Percentiles rank a stretch among this genome's conserved stretches.
These are phyloP conservation scores for Delitschia confertaspora DNA, from an alignment of 495 filamentous ascomycete genomes.

Conservation along the genomic window DNA sequence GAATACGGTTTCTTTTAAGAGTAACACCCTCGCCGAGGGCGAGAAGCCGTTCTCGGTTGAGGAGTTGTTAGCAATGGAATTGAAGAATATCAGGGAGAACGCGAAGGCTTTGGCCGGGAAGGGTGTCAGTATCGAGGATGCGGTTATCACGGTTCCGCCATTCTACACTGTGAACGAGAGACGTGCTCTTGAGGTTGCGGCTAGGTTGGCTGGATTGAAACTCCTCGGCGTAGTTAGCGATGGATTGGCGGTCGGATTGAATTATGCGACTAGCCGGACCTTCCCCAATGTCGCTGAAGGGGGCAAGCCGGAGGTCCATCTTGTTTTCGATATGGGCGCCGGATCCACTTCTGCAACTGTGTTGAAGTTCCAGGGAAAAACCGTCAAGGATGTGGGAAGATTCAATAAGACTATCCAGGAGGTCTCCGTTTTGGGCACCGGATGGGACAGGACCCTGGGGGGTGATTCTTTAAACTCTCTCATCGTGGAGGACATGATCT, in stretches of 20 bases:
- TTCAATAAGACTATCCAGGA: slow-evolving; percentile 97
- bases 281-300: slow-evolving; percentile 80
- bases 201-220: slow-evolving; percentile 77
- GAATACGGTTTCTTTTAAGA: slow-evolving; percentile 67
- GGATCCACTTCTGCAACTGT: slow-evolving; percentile 95
- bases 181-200: slow-evolving; percentile 70
- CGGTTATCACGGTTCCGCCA: slow-evolving; percentile 82
- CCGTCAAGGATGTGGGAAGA: slow-evolving; percentile 83
- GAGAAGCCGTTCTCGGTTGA: slow-evolving; percentile 75
- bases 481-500: slow-evolving; percentile 79
- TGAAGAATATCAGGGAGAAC: slow-evolving; percentile 78
- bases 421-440: slow-evolving; percentile 71
- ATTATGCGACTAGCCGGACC: slow-evolving; percentile 84
- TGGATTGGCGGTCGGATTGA: slow-evolving; percentile 83
- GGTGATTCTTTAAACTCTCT: slow-evolving; percentile 83
- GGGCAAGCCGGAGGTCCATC: slow-evolving; percentile 80
- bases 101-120: slow-evolving; percentile 80
- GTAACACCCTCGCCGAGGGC: slow-evolving; percentile 54
- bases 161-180: slow-evolving; percentile 88
- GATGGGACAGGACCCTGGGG: slow-evolving; percentile 84
- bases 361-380: slow-evolving; percentile 77
- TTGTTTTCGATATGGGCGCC: slow-evolving; percentile 97
- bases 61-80: slow-evolving; percentile 93
- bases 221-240: slow-evolving; percentile 80
- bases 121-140: slow-evolving; percentile 61